phyloP scores from a whole-genome alignment of 2,329 filamentous ascomycete genomes.

The Epichloe typhina region DNA sequence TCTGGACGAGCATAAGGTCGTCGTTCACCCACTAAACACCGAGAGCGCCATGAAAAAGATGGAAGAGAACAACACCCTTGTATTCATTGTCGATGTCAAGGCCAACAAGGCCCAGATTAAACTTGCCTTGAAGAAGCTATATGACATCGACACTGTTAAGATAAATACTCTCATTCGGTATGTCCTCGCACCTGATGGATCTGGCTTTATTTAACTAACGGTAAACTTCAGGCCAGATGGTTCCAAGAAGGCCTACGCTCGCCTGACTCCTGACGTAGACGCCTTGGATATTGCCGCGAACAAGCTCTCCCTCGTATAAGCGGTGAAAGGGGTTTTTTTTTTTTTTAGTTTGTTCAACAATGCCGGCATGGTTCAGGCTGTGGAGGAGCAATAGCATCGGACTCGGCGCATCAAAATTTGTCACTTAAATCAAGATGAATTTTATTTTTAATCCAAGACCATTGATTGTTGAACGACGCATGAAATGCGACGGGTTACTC shows the following conservation, averaged over 20 bases:
- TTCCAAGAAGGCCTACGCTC: slow-evolving; percentile 96
- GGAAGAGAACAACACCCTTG: slow-evolving; percentile 99
- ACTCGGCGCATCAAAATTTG: slow-evolving; percentile 22
- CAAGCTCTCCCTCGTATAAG: slow-evolving; percentile 95
- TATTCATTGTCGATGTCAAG: slow-evolving; percentile 95
- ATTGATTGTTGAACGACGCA: no score
- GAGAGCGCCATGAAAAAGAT: slow-evolving; percentile 99
- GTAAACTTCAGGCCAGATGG: slow-evolving; percentile 59
- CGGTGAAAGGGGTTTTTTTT: slow-evolving; percentile 7
- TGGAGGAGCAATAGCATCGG: slow-evolving; percentile 22
- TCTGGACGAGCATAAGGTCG: slow-evolving; percentile 94
- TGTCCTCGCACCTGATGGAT: slow-evolving; percentile 14
- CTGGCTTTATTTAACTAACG: background rate
- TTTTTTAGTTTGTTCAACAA: slow-evolving; percentile 22
- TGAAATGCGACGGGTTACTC: no score
- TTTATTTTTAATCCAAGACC: slow-evolving; percentile 18
- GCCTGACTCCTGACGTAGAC: slow-evolving; percentile 91
- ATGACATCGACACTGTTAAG: slow-evolving; percentile 96
- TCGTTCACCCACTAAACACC: slow-evolving; percentile 97
- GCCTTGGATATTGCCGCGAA: slow-evolving; percentile 98
- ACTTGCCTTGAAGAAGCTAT: slow-evolving; percentile 94
- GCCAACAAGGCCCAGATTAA: slow-evolving; percentile 99
- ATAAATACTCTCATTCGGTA: slow-evolving; percentile 99
- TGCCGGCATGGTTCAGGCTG: slow-evolving; percentile 26
- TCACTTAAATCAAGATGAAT: slow-evolving; percentile 19